Evolutionary conservation across 1,139 yeast species (phyloP).

Genomic region (Candida pseudoviswanathii): DNA sequence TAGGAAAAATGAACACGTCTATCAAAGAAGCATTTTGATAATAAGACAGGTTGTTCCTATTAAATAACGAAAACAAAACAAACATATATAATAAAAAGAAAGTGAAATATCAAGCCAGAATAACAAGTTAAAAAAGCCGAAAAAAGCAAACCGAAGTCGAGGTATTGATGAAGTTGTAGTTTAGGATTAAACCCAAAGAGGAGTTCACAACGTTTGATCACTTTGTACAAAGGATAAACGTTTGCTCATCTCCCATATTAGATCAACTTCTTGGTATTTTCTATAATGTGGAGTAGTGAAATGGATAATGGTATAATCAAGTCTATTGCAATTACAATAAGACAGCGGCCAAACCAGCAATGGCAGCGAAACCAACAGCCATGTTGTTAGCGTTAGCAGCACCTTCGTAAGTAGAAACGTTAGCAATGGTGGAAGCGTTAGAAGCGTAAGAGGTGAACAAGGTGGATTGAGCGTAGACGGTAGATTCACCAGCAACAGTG

Average conservation of each 20-base stretch:
- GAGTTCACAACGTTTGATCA: neutral
- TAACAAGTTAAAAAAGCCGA: neutral
- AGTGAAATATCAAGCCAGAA: neutral
- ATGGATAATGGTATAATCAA: neutral
- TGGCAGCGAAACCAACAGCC: constrained; percentile 42
- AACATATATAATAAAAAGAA: neutral
- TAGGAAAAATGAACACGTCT: neutral
- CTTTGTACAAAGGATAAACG: neutral
- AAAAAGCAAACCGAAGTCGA: neutral
- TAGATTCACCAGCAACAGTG: constrained; percentile 19
- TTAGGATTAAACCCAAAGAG: neutral
- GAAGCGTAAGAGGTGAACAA: constrained; percentile 27
- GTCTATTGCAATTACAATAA: constrained; percentile 31
- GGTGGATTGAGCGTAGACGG: constrained; percentile 31
- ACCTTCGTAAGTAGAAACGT: constrained; percentile 28
- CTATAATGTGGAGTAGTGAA: neutral
- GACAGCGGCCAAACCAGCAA: constrained; percentile 48
- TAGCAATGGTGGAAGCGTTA: constrained; percentile 24
- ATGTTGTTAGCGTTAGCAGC: constrained; percentile 29
- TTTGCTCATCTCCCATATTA: neutral
- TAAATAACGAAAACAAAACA: neutral
- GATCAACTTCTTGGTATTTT: too few relatives aligned
- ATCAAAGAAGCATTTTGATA: neutral
- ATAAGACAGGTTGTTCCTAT: neutral
- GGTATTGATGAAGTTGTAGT: neutral